Conservation (phyloP, 2,329 filamentous ascomycete genomes). For the Trichoderma oligosporum region DNA sequence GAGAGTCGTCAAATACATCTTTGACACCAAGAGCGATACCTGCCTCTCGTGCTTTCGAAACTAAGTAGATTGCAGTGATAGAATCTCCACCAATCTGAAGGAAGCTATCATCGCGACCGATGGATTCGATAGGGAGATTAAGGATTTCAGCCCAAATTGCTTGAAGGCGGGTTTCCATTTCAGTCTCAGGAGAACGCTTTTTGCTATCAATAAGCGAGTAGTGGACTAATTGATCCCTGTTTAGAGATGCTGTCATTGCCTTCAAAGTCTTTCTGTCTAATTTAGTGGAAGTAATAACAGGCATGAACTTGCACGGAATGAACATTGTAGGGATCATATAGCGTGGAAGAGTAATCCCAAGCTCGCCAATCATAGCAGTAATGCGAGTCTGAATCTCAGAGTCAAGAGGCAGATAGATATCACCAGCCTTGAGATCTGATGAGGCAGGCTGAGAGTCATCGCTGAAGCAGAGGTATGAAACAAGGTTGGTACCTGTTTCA, state of each 20-base stretch:
- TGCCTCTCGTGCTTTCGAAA: slow-evolving; percentile 14
- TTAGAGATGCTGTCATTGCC: not conserved
- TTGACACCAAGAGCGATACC: slow-evolving; percentile 19
- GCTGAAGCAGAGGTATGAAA: slow-evolving; percentile 8
- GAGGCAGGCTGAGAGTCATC: not conserved
- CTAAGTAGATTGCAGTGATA: slow-evolving; percentile 20
- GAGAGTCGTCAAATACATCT: slow-evolving; percentile 19
- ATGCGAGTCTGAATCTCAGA: not conserved
- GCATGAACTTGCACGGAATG: slow-evolving; percentile 39
- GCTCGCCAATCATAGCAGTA: slow-evolving; percentile 1
- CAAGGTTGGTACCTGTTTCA: not conserved
- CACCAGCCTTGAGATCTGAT: not conserved
- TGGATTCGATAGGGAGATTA: slow-evolving; percentile 7
- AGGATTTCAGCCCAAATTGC: slow-evolving; percentile 22
- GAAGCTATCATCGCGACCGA: slow-evolving; percentile 22
- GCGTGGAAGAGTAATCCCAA: slow-evolving; percentile 22
- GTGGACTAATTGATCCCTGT: not conserved
- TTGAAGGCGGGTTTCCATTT: slow-evolving; percentile 22
- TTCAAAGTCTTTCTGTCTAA: slow-evolving; percentile 11
- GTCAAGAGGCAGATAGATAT: not conserved
- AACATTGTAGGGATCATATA: slow-evolving; percentile 44
- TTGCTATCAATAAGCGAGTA: slow-evolving; percentile 6
- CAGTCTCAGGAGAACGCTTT: slow-evolving; percentile 4
- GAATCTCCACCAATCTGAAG: slow-evolving; percentile 23
- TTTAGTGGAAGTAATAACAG: slow-evolving; percentile 22